phyloP scores from a whole-genome alignment of 306 rosid species.

The Aeschynomene evenia region DNA sequence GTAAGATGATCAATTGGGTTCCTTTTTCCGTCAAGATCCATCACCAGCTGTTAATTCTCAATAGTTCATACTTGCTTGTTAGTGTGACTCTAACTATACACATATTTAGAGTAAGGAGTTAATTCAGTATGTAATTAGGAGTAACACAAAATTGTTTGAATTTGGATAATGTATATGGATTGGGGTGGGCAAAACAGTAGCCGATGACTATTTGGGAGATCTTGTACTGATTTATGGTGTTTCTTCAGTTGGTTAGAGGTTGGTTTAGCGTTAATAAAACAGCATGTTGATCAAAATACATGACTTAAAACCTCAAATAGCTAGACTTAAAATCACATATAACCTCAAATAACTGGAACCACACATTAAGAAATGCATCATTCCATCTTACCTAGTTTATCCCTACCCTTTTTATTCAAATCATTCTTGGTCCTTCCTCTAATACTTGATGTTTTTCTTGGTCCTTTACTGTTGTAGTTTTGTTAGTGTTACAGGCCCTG shows the following conservation, averaged over 20 bases:
- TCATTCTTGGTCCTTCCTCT: constrained; percentile 15
- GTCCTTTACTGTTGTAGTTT: too few relatives aligned
- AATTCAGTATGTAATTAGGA: constrained; percentile 8
- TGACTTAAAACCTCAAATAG: constrained; percentile 8
- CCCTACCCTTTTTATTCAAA: constrained; percentile 1
- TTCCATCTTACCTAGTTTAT: constrained; percentile 8
- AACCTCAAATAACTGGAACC: constrained; percentile 12
- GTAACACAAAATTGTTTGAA: neutral
- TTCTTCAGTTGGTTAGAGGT: constrained; percentile 10
- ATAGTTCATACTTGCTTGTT: neutral
- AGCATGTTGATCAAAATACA: neutral
- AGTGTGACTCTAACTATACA: neutral
- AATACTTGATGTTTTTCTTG: neutral
- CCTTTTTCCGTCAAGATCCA: neutral
- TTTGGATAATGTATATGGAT: neutral
- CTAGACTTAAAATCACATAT: too few relatives aligned
- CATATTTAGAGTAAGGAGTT: neutral
- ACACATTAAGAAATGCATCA: constrained; percentile 6
- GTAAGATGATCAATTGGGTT: constrained; percentile 30
- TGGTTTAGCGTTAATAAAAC: constrained; percentile 1
- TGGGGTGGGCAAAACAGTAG: neutral
- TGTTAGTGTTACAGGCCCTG: neutral
- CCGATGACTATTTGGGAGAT: neutral
- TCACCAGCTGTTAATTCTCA: constrained; percentile 6
- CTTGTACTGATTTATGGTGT: neutral